Evolutionary conservation across 2,329 filamentous ascomycete genomes (phyloP).

Genomic region (Fusarium drepaniforme): DNA sequence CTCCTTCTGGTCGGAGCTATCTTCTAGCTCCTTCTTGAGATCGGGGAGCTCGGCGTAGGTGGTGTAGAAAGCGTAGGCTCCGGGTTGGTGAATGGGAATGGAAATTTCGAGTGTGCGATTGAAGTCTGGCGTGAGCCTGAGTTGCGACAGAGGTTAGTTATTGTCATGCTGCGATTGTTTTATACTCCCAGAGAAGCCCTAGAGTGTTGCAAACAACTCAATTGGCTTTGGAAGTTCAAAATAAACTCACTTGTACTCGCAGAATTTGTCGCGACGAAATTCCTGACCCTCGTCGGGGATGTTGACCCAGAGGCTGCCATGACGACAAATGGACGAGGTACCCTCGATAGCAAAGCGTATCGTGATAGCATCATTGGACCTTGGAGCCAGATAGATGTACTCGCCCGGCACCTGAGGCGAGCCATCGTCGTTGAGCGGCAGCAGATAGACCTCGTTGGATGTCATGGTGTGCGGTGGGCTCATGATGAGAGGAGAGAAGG

Average conservation of each 20-base stretch:
- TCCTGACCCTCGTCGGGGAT: conserved; percentile 81
- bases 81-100: conserved; percentile 83
- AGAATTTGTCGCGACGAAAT: conserved; percentile 84
- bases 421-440: conserved; percentile 93
- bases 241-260: conserved; percentile 84
- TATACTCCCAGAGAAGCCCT: background rate
- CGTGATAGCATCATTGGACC: conserved; percentile 78
- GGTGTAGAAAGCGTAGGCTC: conserved; percentile 94
- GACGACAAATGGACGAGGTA: conserved; percentile 92
- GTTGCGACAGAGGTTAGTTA: conserved; percentile 26
- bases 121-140: conserved; percentile 89
- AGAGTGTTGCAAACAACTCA: conserved; percentile 1
- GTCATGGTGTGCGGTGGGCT: conserved; percentile 69
- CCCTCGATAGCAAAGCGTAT: conserved; percentile 94
- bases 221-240: conserved; percentile 3
- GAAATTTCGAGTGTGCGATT: conserved; percentile 92
- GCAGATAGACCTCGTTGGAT: conserved; percentile 82
- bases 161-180: background rate
- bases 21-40: conserved; percentile 53
- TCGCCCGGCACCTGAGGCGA: conserved; percentile 89
- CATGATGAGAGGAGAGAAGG: conserved; percentile 59
- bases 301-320: conserved; percentile 97
- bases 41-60: conserved; percentile 90
- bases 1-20: conserved; percentile 48
- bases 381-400: conserved; percentile 91